These are phyloP conservation scores for Candida freyschussii DNA, from an alignment of 1,139 yeast species.

Conservation along the genomic window DNA sequence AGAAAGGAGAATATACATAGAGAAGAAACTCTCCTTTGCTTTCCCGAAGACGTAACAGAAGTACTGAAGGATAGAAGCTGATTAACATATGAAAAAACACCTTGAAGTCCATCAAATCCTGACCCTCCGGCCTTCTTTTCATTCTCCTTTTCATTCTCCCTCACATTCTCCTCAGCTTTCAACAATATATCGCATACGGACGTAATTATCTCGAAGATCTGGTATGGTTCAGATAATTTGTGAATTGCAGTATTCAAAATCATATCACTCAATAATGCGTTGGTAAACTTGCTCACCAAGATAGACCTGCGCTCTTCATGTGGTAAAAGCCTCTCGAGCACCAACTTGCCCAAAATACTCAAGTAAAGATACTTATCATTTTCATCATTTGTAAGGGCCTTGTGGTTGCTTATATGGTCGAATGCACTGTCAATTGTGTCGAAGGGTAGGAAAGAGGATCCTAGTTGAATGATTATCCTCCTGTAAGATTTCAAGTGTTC, in stretches of 20 bases:
- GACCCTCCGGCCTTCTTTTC: too few species aligned
- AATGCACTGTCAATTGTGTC: constrained; percentile 31
- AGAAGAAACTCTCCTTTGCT: constrained; percentile 3
- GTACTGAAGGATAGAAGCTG: constrained; percentile 14
- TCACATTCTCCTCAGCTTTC: constrained; percentile 4
- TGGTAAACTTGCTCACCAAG: constrained; percentile 34
- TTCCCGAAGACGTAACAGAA: constrained; percentile 10
- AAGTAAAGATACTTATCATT: constrained; percentile 29
- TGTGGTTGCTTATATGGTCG: constrained; percentile 42
- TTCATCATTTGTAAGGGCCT: constrained; percentile 35
- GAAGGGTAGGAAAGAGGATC: constrained; percentile 26
- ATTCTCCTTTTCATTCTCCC: neutral
- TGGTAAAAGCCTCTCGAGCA: constrained; percentile 36
- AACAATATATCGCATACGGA: constrained; percentile 13
- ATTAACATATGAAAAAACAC: neutral
- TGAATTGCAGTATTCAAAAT: constrained; percentile 36
- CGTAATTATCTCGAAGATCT: constrained; percentile 21
- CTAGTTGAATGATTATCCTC: constrained; percentile 22
- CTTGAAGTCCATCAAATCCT: neutral
- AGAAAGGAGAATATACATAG: constrained; percentile 17
- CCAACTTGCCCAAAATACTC: constrained; percentile 30
- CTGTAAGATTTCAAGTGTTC: constrained; percentile 30
- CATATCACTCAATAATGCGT: constrained; percentile 38
- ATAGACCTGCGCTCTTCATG: constrained; percentile 34
- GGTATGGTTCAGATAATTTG: constrained; percentile 32